Percentiles rank a stretch among this genome's conserved stretches.
These are phyloP conservation scores for Rhizoclosmatium hyalinum DNA, from an alignment of 371 early-diverging fungal species.

Conservation along the genomic window DNA sequence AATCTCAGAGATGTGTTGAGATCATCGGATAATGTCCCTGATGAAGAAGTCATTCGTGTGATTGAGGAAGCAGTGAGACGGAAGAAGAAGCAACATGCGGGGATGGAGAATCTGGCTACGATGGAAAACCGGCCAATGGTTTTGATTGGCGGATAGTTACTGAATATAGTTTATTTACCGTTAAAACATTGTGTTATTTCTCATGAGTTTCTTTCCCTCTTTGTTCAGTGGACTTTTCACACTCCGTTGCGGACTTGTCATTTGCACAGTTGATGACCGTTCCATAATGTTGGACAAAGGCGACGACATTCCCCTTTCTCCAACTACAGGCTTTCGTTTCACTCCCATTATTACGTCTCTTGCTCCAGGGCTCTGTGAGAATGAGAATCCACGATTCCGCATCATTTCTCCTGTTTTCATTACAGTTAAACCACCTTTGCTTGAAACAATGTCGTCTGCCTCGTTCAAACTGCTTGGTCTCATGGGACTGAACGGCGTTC, in stretches of 20 bases:
- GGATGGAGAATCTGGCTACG: constrained; percentile 80
- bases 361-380: constrained; percentile 48
- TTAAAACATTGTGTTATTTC: background rate
- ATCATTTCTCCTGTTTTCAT: constrained; percentile 45
- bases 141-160: constrained; percentile 82
- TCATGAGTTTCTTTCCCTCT: background rate
- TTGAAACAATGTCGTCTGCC: background rate
- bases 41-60: constrained; percentile 67
- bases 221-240: background rate
- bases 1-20: constrained; percentile 82
- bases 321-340: background rate
- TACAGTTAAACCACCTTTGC: constrained; percentile 29
- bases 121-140: constrained; percentile 94
- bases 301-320: background rate
- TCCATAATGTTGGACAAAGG: background rate
- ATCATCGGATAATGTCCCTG: constrained; percentile 56
- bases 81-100: constrained; percentile 91
- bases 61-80: constrained; percentile 65
- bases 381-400: constrained; percentile 50
- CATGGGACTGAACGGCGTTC: constrained; percentile 21
- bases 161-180: too few relatives aligned
- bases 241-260: background rate
- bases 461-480: background rate
- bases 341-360: constrained; percentile 37
- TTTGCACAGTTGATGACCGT: background rate